phyloP scores from a whole-genome alignment of 2,329 filamentous ascomycete genomes.

The Exophiala bonariae region DNA sequence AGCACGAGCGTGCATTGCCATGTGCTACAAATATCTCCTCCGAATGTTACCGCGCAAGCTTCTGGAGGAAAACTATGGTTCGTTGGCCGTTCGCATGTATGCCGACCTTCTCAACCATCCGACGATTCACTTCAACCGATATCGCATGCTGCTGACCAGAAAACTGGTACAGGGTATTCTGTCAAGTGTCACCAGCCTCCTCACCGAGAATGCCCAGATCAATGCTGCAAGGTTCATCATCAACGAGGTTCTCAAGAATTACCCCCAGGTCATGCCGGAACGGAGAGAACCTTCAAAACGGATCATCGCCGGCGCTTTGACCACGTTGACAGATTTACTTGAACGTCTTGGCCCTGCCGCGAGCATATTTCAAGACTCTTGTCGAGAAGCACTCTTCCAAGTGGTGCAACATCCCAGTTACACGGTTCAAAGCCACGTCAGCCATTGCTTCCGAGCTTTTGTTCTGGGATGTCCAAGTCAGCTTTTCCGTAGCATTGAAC shows the following conservation, averaged over 20 bases:
- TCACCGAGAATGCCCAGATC: slow-evolving; percentile 87
- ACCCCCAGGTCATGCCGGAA: slow-evolving; percentile 85
- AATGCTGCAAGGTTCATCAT: slow-evolving; percentile 78
- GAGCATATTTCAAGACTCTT: slow-evolving; percentile 74
- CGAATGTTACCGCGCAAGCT: slow-evolving; percentile 75
- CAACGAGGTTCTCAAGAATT: slow-evolving; percentile 90
- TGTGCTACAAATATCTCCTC: slow-evolving; percentile 83
- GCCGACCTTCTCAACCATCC: slow-evolving; percentile 75
- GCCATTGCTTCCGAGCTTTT: slow-evolving; percentile 81
- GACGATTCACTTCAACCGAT: slow-evolving; percentile 78
- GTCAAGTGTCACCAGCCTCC: slow-evolving; percentile 74
- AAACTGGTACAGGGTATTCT: slow-evolving; percentile 82
- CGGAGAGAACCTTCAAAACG: slow-evolving; percentile 86
- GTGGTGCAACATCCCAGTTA: slow-evolving; percentile 94
- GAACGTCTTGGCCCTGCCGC: slow-evolving; percentile 78
- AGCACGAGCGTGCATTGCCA: slow-evolving; percentile 76
- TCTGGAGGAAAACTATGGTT: slow-evolving; percentile 79
- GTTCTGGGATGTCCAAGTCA: slow-evolving; percentile 91
- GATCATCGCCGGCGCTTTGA: slow-evolving; percentile 74
- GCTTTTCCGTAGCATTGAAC: slow-evolving; percentile 83
- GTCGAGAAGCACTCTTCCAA: slow-evolving; percentile 83
- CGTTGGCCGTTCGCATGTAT: slow-evolving; percentile 78
- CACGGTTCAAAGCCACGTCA: slow-evolving; percentile 88
- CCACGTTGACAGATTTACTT: slow-evolving; percentile 77
- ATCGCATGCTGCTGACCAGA: slow-evolving; percentile 79